Evolutionary conservation across 2,329 filamentous ascomycete species (phyloP).

Genomic region (Herpotrichia juniperi): DNA sequence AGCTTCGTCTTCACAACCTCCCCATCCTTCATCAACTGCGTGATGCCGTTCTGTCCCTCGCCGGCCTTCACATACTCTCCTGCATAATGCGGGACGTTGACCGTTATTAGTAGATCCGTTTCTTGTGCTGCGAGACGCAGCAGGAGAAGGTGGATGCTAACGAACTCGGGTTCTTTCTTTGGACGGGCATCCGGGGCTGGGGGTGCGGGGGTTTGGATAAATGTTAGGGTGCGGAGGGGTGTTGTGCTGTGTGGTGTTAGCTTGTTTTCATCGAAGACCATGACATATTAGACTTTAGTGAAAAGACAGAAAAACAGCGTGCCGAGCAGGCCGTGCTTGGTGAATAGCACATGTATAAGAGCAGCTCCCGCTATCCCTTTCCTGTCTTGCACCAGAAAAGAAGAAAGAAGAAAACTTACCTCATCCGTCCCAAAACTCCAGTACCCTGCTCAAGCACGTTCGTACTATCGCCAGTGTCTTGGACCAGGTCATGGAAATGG

Average conservation of each 20-base stretch:
- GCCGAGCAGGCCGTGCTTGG: neutral
- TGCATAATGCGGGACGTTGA: constrained; percentile 85
- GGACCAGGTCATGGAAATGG: constrained; percentile 57
- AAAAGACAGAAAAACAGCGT: no score
- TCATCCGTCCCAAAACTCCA: constrained; percentile 39
- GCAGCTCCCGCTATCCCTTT: no score
- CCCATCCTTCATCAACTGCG: constrained; percentile 65
- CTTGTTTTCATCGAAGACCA: no score
- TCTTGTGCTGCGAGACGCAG: constrained; percentile 75
- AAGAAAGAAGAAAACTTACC: constrained; percentile 36
- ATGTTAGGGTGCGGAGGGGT: constrained; percentile 73
- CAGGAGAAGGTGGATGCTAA: constrained; percentile 77
- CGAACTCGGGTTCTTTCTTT: constrained; percentile 58
- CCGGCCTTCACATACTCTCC: constrained; percentile 75
- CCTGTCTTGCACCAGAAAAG: neutral
- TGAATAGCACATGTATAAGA: no score
- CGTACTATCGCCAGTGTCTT: constrained; percentile 41
- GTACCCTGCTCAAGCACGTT: constrained; percentile 39
- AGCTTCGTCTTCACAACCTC: constrained; percentile 72
- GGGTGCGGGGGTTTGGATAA: constrained; percentile 57
- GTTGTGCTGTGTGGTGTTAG: constrained; percentile 44
- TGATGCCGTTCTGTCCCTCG: constrained; percentile 67
- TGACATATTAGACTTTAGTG: no score
- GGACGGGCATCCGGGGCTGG: constrained; percentile 30
- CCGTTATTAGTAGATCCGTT: constrained; percentile 82